A percentile compares a stretch with the other conserved stretches of the same genome.
Conservation (phyloP, 1,284 basidiomycete species). For the Trichosporon sp. region DNA sequence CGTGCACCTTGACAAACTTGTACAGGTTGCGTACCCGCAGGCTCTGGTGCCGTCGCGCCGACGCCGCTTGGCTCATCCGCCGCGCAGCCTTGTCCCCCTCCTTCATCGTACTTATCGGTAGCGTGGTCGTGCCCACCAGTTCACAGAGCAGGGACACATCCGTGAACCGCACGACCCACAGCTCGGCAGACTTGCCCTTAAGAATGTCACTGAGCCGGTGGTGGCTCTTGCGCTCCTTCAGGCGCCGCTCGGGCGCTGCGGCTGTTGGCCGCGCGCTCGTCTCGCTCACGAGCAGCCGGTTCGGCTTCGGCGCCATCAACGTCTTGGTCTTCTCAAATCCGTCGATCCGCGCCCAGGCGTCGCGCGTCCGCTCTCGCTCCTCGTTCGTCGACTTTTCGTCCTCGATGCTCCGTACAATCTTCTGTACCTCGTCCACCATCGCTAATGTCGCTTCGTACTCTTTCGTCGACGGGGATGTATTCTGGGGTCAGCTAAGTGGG, state of each 20-base stretch:
- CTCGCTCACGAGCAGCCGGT: conserved; percentile 80
- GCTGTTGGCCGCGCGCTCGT: conserved; percentile 51
- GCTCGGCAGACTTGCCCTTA: conserved; percentile 57
- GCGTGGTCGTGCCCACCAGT: conserved; percentile 76
- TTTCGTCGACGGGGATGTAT: conserved; percentile 92
- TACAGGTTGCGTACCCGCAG: conserved; percentile 83
- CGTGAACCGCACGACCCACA: conserved; percentile 91
- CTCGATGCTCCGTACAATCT: conserved; percentile 90
- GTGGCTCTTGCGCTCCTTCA: conserved; percentile 67
- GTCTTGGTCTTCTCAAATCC: conserved; percentile 68
- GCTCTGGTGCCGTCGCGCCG: conserved; percentile 61
- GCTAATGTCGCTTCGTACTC: conserved; percentile 94
- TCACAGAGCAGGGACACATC: conserved; percentile 92
- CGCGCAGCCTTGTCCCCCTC: conserved; percentile 1
- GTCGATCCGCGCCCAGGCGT: conserved; percentile 91
- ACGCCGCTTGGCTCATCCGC: conserved; percentile 6
- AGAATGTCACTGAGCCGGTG: conserved; percentile 69
- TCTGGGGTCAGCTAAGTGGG: conserved; percentile 12
- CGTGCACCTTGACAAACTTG: conserved; percentile 67
- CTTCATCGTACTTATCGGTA: conserved; percentile 60
- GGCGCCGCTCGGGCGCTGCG: conserved; percentile 3
- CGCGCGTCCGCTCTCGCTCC: conserved; percentile 86
- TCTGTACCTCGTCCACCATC: conserved; percentile 96
- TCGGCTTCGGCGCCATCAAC: conserved; percentile 80
- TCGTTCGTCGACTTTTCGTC: conserved; percentile 96